Evolutionary conservation across 148 eudicot genomes (phyloP).

Genomic region (Chenopodium berlandieri): DNA sequence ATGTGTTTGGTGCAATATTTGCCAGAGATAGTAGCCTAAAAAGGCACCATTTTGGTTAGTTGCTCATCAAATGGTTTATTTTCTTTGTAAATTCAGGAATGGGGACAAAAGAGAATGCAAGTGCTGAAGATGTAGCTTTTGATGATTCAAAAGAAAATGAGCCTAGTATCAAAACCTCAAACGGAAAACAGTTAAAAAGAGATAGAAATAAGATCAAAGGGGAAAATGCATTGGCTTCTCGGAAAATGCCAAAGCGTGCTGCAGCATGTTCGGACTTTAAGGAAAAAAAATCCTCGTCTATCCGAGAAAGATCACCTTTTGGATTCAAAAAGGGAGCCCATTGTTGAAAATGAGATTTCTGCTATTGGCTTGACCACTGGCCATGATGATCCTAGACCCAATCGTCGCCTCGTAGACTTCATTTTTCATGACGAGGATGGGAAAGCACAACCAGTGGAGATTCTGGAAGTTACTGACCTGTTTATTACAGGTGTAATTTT

Average conservation of each 20-base stretch:
- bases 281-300: slow-evolving; percentile 45
- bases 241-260: slow-evolving; percentile 86
- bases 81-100: not conserved
- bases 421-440: slow-evolving; percentile 76
- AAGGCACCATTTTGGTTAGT: no score
- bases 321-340: slow-evolving; percentile 51
- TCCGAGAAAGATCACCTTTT: slow-evolving; percentile 50
- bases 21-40: no score
- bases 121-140: not conserved
- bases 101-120: not conserved
- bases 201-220: slow-evolving; percentile 19
- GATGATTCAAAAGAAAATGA: no score
- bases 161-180: not conserved
- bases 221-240: slow-evolving; percentile 32
- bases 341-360: slow-evolving; percentile 62
- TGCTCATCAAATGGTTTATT: no score
- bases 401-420: slow-evolving; percentile 72
- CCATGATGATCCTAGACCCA: slow-evolving; percentile 62
- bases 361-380: slow-evolving; percentile 76
- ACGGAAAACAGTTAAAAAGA: slow-evolving; percentile 37
- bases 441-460: slow-evolving; percentile 76
- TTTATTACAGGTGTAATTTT: slow-evolving; percentile 73
- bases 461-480: slow-evolving; percentile 68
- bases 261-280: slow-evolving; percentile 86
- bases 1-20: no score